phyloP scores from a whole-genome alignment of 345 rosid genomes.

The Dipteronia sinensis region DNA sequence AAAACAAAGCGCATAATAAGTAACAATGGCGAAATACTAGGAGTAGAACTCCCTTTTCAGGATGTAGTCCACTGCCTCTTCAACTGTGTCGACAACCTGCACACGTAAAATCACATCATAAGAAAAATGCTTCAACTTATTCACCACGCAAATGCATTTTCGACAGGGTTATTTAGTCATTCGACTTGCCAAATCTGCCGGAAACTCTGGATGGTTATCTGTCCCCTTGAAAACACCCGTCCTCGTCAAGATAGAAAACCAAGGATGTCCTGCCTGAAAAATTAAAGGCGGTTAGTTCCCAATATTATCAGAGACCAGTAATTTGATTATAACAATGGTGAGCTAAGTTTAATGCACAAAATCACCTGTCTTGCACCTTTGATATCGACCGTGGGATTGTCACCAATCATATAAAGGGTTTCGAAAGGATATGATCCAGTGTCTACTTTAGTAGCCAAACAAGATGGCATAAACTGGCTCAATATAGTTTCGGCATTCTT shows the following conservation, averaged over 20 bases:
- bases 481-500: slow-evolving; percentile 43
- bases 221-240: slow-evolving; percentile 46
- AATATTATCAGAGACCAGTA: neutral
- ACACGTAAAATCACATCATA: neutral
- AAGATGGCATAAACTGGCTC: slow-evolving; percentile 30
- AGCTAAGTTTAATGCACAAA: neutral
- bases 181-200: slow-evolving; percentile 47
- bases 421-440: slow-evolving; percentile 20
- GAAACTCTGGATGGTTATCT: slow-evolving; percentile 37
- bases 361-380: slow-evolving; percentile 43
- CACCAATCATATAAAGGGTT: slow-evolving; percentile 53
- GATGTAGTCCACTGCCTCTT: slow-evolving; percentile 52
- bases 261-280: slow-evolving; percentile 48
- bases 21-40: neutral
- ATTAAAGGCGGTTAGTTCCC: neutral
- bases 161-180: neutral
- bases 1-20: neutral
- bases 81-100: slow-evolving; percentile 54
- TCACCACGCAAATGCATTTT: neutral
- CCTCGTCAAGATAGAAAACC: slow-evolving; percentile 56
- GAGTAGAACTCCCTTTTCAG: slow-evolving; percentile 33
- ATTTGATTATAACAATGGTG: neutral
- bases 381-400: slow-evolving; percentile 48
- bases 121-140: neutral
- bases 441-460: neutral